These are phyloP conservation scores for Jacaranda mimosifolia DNA, from an alignment of 257 asterid genomes.

Conservation along the genomic window DNA sequence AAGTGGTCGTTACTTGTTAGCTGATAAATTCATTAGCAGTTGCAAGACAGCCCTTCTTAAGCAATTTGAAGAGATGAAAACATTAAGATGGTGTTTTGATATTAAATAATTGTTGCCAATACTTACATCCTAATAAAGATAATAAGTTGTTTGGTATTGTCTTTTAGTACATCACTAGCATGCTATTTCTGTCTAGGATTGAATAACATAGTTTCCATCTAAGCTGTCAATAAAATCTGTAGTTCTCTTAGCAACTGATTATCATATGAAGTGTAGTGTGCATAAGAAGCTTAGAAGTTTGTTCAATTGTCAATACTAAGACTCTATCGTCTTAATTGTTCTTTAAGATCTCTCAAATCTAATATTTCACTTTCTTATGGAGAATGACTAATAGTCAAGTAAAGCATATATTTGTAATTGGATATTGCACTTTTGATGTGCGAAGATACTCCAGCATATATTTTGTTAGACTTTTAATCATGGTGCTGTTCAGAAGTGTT, in stretches of 20 bases:
- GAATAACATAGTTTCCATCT: background rate
- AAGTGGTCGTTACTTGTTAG: background rate
- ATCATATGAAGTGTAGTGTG: background rate
- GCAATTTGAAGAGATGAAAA: background rate
- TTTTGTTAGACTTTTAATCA: too few species aligned
- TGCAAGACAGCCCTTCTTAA: background rate
- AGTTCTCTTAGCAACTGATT: background rate
- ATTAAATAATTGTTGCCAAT: background rate
- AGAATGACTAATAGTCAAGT: background rate
- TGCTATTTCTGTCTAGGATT: background rate
- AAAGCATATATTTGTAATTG: background rate
- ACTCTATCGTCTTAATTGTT: background rate
- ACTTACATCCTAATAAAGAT: background rate
- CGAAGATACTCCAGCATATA: too few species aligned
- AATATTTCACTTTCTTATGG: background rate
- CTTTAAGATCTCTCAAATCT: background rate
- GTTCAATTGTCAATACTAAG: too few species aligned
- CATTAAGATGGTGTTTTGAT: background rate
- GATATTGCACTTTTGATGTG: background rate
- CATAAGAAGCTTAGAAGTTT: too few species aligned
- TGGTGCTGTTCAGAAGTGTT: too few species aligned
- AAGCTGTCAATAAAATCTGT: background rate
- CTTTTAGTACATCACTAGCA: background rate
- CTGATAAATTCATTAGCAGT: background rate
- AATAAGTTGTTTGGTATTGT: background rate